Base-by-base conservation (phyloP, 2,329 filamentous ascomycete species). In the Metarhizium guizhouense region DNA sequence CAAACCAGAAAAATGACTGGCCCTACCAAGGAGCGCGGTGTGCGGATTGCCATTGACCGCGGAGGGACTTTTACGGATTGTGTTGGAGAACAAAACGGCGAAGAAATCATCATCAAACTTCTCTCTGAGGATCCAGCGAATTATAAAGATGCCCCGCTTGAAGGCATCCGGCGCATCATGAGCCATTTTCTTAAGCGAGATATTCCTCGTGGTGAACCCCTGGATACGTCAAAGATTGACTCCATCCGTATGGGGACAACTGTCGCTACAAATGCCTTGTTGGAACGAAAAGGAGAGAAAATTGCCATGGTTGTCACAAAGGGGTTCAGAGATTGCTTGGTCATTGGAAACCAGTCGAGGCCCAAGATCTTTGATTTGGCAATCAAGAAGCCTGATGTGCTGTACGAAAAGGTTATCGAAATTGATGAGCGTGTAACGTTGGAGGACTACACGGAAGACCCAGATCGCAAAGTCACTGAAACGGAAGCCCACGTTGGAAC, bases 221-320 rank as follows among this genome's bases (percentile, higher is more conserved):
- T 74, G 11, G 68, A 73, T 11, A 65, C 72, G 1, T 66, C 65
- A 0, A 63, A 67, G 11, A 67, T 75, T 42, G 84, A 87, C 65
- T 86, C 82, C 56, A 89, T 90, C 63, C 82, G 87, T 25, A 90
- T 90, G 86, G 87, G 87, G n/a, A 90, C 87, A 0, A 90, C 87
- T 0, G 87, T 90, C 2, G 87, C 87, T 1, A 90, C 87, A 0
- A 90, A 90, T 67, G 87, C 87, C 1, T 70, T 90, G n/a, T 72
- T 90, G 1, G 87, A 90, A 65, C 73, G 86, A 45, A 90, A 90
- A 66, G 87, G 87, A 29, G 85, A 88, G 62, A 78, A 78, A 43
- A 85, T 87, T 60, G 87, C 85, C 0, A 77, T 90, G 63, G 76
- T 90, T 2, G 84, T 86, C 0, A 89, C 85, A 2, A 84, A 82